phyloP scores from a whole-genome alignment of 306 rosid genomes.

The barrel medic (Medicago truncatula) region MtrunA17r5.0-ANR NC_053042.1:39303001-39303500 shows the following conservation, averaged over 20 bases:
- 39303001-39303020: slow-evolving; percentile 92
- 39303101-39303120: slow-evolving; percentile 79
- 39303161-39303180: slow-evolving; percentile 76
- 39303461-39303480: slow-evolving; percentile 77
- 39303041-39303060: slow-evolving; percentile 72
- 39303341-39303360: slow-evolving; percentile 77
- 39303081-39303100: slow-evolving; percentile 70
- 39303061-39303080: slow-evolving; percentile 65
- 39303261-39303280: slow-evolving; percentile 78
- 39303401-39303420: slow-evolving; percentile 40
- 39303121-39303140: slow-evolving; percentile 82
- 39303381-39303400: slow-evolving; percentile 80
- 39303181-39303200: slow-evolving; percentile 61
- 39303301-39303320: slow-evolving; percentile 75
- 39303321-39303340: slow-evolving; percentile 92
- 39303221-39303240: slow-evolving; percentile 78
- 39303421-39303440: slow-evolving; percentile 69
- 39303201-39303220: not conserved
- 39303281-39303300: slow-evolving; percentile 74
- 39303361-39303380: slow-evolving; percentile 95
- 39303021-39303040: slow-evolving; percentile 77
- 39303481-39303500: slow-evolving; percentile 80
- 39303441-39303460: slow-evolving; percentile 82
- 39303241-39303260: slow-evolving; percentile 85
- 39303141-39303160: slow-evolving; percentile 93